Conservation (phyloP, 2,329 filamentous ascomycete genomes). For the Claviceps sp. region DNA sequence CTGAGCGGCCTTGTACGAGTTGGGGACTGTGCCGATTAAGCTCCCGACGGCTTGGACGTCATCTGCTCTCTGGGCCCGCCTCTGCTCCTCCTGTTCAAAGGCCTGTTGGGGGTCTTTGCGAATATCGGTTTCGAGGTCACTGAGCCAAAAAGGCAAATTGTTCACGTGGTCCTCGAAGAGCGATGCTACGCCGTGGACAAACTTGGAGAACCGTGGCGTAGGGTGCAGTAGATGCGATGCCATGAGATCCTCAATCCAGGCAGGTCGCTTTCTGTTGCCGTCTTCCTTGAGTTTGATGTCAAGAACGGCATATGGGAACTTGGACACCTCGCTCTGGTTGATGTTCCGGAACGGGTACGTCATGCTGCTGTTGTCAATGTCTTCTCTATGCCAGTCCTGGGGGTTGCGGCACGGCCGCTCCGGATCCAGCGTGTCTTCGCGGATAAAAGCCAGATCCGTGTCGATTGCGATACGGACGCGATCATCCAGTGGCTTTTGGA, state of each 20-base stretch:
- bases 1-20: constrained; percentile 43
- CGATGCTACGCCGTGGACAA: constrained; percentile 81
- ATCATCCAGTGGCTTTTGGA: constrained; percentile 89
- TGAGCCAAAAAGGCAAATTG: constrained; percentile 90
- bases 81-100: constrained; percentile 82
- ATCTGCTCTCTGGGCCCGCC: constrained; percentile 65
- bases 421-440: constrained; percentile 60
- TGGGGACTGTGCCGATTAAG: constrained; percentile 51
- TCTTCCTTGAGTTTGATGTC: constrained; percentile 80
- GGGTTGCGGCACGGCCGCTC: constrained; percentile 83
- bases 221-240: constrained; percentile 83
- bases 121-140: constrained; percentile 84
- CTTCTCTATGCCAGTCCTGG: constrained; percentile 76
- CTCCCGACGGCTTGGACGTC: constrained; percentile 84
- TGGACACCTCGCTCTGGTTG: constrained; percentile 78
- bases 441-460: constrained; percentile 80
- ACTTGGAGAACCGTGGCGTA: constrained; percentile 87
- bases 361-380: constrained; percentile 75
- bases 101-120: constrained; percentile 81
- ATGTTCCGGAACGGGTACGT: constrained; percentile 78
- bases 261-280: constrained; percentile 51
- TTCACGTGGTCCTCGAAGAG: constrained; percentile 96
- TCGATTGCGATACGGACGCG: constrained; percentile 86
- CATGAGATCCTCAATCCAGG: constrained; percentile 89
- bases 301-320: constrained; percentile 80